These are phyloP conservation scores for Mycena galericulata DNA, from an alignment of 768 basidiomycete genomes.

Conservation along the genomic window DNA sequence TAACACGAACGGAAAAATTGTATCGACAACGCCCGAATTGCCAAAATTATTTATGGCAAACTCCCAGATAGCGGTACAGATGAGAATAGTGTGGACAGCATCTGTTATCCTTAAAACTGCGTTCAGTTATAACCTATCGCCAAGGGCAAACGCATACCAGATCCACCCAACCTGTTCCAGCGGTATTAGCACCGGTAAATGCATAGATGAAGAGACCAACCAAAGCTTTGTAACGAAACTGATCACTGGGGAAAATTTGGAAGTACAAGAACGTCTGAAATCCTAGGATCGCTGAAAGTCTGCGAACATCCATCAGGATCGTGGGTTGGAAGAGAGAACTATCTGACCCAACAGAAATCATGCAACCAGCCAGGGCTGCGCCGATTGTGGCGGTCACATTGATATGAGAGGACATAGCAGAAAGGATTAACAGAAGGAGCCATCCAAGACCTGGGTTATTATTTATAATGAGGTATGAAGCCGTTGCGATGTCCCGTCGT, in stretches of 20 bases:
- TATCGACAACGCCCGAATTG: constrained; percentile 38
- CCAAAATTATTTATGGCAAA: constrained; percentile 52
- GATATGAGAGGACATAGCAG: too few relatives aligned
- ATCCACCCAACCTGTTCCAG: constrained; percentile 18
- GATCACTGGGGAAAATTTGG: constrained; percentile 27
- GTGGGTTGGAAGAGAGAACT: too few relatives aligned
- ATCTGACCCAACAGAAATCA: too few relatives aligned
- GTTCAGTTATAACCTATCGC: neutral
- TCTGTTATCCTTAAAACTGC: constrained; percentile 49
- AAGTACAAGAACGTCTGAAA: constrained; percentile 30
- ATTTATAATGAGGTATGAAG: too few relatives aligned
- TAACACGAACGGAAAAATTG: constrained; percentile 49
- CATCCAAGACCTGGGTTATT: too few relatives aligned
- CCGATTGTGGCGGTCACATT: too few relatives aligned
- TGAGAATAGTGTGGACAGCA: constrained; percentile 50
- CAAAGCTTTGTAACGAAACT: constrained; percentile 19
- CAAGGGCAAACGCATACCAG: constrained; percentile 19
- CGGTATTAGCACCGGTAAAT: neutral
- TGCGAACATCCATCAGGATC: too few relatives aligned
- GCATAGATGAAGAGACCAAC: neutral
- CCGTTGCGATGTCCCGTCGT: too few relatives aligned
- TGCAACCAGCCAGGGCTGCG: too few relatives aligned
- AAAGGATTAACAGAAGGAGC: too few relatives aligned
- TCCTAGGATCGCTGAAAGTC: constrained; percentile 25
- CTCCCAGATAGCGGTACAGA: constrained; percentile 54